Base-by-base conservation (phyloP, 2,329 filamentous ascomycete genomes). In the Cladosporium sp. region DNA sequence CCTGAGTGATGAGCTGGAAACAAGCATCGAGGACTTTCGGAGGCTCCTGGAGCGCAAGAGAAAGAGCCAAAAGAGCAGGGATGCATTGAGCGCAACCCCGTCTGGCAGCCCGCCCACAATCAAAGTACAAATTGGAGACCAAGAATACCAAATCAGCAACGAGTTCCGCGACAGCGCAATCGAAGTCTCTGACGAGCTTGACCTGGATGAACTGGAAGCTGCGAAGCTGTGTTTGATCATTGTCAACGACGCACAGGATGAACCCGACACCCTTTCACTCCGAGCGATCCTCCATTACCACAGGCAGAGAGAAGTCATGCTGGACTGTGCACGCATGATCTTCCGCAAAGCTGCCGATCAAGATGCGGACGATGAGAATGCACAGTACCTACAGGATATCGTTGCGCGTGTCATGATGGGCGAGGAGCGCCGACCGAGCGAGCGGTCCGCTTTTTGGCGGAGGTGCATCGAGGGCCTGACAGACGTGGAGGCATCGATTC, bases 281-380 rank as follows among this genome's bases (percentile, higher is more conserved):
- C 90, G 90, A 71, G 91, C 91, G 67, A 86, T 97, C 69, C 91
- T 98, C 73, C 88, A 89, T 69, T 97, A 96, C 78, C 94, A 99
- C 78, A 89, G 93, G 72, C 88, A 91, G 71, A 88, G 94, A 69
- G 90, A 91, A 73, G 92, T 90, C 73, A 80, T 96, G 50, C 86
- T 98, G 37, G 91, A 97, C 76, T 92, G 90, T 72, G 82, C 97
- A 72, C 89, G 93, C 62, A 83, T 97, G 33, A 84, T 96, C 64
- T 82, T 97, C 50, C 56, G 57, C n/a, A 66, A 62, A 26, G 64
- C 52, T 26, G 50, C 64, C 14, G 59, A 66, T 21, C 84, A 88
- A 65, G 82, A 88, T 57, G 44, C 64, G 23, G 82, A 87, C 28
- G 87, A 91, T 67, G 80, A 85, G 80, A 82, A 84, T 18, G 81